Evolutionary conservation across 2,329 filamentous ascomycete species (phyloP).

Genomic region (Fusarium piperis): DNA sequence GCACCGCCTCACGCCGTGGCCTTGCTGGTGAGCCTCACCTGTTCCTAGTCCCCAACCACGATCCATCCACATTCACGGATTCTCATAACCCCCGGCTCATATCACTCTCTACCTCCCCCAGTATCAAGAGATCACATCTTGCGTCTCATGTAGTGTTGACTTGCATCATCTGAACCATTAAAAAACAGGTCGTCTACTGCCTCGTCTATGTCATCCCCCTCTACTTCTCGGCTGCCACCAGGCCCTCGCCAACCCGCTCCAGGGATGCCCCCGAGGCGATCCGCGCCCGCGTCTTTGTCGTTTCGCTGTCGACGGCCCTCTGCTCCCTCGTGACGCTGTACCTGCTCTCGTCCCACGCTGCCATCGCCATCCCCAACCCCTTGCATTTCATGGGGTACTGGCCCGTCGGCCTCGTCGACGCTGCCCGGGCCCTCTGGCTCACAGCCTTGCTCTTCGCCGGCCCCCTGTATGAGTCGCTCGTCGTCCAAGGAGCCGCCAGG

Average conservation of each 20-base stretch:
- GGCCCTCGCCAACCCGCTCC: constrained; percentile 80
- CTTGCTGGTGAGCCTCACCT: constrained; percentile 36
- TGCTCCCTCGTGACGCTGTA: constrained; percentile 72
- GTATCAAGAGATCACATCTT: constrained; percentile 7
- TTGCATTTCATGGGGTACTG: constrained; percentile 82
- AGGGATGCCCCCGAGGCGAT: constrained; percentile 92
- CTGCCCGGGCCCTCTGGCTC: constrained; percentile 71
- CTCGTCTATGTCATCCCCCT: constrained; percentile 89
- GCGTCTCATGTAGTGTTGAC: constrained; percentile 6
- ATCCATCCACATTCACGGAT: not conserved
- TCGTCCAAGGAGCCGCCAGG: constrained; percentile 77
- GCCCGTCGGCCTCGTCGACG: constrained; percentile 75
- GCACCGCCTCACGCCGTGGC: constrained; percentile 35
- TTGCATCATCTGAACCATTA: not conserved
- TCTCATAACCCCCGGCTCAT: not conserved
- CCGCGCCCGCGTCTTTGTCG: constrained; percentile 82
- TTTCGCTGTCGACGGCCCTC: constrained; percentile 77
- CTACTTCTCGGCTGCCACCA: constrained; percentile 82
- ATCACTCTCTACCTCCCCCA: not conserved
- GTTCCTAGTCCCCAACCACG: not conserved
- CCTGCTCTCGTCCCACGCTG: constrained; percentile 66
- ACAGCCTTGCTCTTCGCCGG: constrained; percentile 84
- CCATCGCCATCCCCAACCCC: constrained; percentile 57
- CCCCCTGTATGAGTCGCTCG: constrained; percentile 81
- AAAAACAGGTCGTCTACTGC: constrained; percentile 75